Evolutionary conservation across 129 eudicot species (phyloP).

Genomic region (Arctium minus): DNA sequence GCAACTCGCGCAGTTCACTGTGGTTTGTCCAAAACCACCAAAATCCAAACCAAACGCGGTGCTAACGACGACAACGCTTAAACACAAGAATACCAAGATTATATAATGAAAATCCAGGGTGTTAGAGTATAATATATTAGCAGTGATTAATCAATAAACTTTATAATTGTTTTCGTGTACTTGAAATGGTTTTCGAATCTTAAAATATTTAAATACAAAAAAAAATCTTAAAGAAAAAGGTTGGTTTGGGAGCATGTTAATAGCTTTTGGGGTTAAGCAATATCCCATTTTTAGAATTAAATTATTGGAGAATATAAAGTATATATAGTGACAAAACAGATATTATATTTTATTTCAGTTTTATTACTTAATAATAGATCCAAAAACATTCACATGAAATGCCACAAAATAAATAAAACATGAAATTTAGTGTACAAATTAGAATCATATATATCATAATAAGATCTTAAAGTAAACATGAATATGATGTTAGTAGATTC

Average conservation of each 20-base stretch:
- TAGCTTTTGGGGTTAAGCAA: slow-evolving; percentile 37
- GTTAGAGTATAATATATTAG: too few species aligned
- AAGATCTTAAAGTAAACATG: background rate
- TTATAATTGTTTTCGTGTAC: too few species aligned
- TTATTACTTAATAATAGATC: slow-evolving; percentile 7
- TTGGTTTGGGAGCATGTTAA: slow-evolving; percentile 51
- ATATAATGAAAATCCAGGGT: too few species aligned
- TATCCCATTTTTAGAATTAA: slow-evolving; percentile 36
- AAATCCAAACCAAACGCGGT: too few species aligned
- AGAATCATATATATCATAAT: background rate
- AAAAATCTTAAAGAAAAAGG: slow-evolving; percentile 12
- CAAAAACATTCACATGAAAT: slow-evolving; percentile 10
- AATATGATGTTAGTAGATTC: background rate
- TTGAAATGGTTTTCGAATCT: too few species aligned
- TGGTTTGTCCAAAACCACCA: too few species aligned
- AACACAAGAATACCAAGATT: too few species aligned
- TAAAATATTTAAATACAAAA: background rate
- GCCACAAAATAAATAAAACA: slow-evolving; percentile 10
- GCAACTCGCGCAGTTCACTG: too few species aligned
- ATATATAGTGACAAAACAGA: slow-evolving; percentile 45
- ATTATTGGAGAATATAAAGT: slow-evolving; percentile 40
- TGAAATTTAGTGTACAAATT: slow-evolving; percentile 22
- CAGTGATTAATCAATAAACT: too few species aligned
- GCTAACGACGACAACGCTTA: too few species aligned
- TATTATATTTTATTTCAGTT: background rate